Base-by-base conservation (phyloP, 148 eudicot genomes). In the Persicaria maculosa region DNA sequence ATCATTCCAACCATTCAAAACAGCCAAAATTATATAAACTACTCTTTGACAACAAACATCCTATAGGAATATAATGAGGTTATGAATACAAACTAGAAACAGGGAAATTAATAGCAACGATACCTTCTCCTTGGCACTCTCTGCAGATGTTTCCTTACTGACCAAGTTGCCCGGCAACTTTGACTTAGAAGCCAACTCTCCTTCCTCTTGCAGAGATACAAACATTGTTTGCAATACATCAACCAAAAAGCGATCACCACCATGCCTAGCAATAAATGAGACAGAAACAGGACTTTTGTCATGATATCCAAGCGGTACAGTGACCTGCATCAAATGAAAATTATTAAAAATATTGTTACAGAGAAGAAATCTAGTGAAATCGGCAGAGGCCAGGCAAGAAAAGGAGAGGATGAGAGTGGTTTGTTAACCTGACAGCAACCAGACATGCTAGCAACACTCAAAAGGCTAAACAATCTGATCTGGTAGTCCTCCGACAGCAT, bases 41-140 rank as follows among this genome's bases (percentile, higher is more conserved):
- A 57, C 64, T 57, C 25, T 17, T 19, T 57, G 62, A 57, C 36
- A 54, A 54, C 12, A 57, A 20, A 25, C 25, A 25, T 59, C 58
- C 17, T 67, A 14, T 14, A 67, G 12, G 47, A 44, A 0, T 45
- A 46, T 5, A 19, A 67, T 9, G 61, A 50, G 46, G 7, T 3
- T 43, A 14, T n/a, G 11, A 10, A 44, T 19, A 48, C 25, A 17
- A 72, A 74, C 74, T 31, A 50, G 40, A 64, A 36, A 17, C 11
- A 65, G 4, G 19, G 14, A 8, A 11, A 22, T 65, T 65, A 16
- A 65, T 14, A 17, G 44, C 25, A 22, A 6, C 58, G 43, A 16
- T 77, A 94, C 98, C 97, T 91, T 91, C 83, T 94, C 98, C 85
- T 94, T 94, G 17, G 93, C 96, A 68, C 79, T 76, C 75, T 94